Evolutionary conservation across 345 rosid species (phyloP), one percentile per base, ranked within the genome.

Genomic region (Durio zibethinus): DNA sequence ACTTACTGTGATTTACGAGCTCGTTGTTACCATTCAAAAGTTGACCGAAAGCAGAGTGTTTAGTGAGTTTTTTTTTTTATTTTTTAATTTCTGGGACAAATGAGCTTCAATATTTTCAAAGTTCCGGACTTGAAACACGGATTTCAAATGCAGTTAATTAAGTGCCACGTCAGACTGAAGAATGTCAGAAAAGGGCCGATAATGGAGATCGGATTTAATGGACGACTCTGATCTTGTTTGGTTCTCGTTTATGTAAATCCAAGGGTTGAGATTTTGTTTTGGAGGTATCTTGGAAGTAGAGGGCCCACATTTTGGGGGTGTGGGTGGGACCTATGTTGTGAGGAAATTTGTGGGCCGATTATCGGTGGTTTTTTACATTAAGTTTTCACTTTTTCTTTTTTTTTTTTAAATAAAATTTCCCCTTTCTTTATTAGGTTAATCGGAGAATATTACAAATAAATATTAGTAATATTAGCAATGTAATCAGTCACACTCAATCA

Each of bases 101-200:
- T 62, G 42, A 47, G 43, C 59, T 31, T 76, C 63, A 25, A 53
- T 10, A 10, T 54, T 68, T 68, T 48, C 50, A 43, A 56, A 23
- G 31, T 7, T 0, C 47, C 92, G 96, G 93, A 94, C 88, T 84
- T 84, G 86, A 89, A 89, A 86, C 74, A 79, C 89, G 86, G 93
- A 87, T 82, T 90, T 91, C 77, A 91, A 89, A 87, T 80, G 84
- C 83, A 61, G 78, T 88, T 87, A 81, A 90, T 85, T 86, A 80
- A 88, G 64, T 85, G 88, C 88, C 94, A 89, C 86, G 86, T 88
- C 47, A 73, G 83, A 81, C 31, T 5, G 66, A 45, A 31, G 8
- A 40, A 25, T 72, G 62, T 72, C 45, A 33, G 45, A 52, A 72
- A 72, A 12, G 75, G 52, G 18, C 12, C 27, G 73, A 52, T 40